Evolutionary conservation across 495 filamentous ascomycete genomes (phyloP).

Genomic region (Lophium mytilinum): DNA sequence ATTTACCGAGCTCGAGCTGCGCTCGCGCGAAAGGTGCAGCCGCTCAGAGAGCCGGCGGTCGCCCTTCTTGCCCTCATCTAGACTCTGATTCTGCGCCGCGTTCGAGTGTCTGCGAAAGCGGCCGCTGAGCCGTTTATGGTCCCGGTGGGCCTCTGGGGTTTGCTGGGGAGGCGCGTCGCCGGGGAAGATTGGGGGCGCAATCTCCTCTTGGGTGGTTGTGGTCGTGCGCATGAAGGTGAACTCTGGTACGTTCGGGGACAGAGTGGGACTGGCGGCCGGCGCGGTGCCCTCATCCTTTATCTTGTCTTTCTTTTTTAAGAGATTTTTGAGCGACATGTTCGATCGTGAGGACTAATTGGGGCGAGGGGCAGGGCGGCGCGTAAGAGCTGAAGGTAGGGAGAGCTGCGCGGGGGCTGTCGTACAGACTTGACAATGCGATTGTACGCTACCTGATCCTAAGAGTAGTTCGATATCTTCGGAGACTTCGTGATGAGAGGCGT

Average conservation of each 20-base stretch:
- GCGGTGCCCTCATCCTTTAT: conserved; percentile 32
- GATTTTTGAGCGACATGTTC: conserved; percentile 64
- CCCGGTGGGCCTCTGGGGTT: conserved; percentile 20
- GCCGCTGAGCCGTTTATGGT: conserved; percentile 29
- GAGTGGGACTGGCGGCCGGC: not conserved
- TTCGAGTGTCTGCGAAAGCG: conserved; percentile 40
- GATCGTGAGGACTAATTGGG: not conserved
- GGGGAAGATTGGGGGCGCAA: conserved; percentile 53
- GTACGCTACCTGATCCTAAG: conserved; percentile 10
- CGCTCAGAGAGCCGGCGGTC: conserved; percentile 53
- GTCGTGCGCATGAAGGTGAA: conserved; percentile 82
- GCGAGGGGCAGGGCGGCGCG: no score
- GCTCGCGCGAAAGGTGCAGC: conserved; percentile 53
- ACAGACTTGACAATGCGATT: no score
- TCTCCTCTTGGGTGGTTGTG: conserved; percentile 69
- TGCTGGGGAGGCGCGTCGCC: conserved; percentile 31
- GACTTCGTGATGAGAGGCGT: conserved; percentile 1
- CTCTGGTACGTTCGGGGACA: conserved; percentile 47
- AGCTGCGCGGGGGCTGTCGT: no score
- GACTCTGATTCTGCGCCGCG: conserved; percentile 22
- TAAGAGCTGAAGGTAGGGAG: no score
- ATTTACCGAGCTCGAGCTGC: conserved; percentile 53
- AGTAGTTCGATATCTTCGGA: conserved; percentile 17
- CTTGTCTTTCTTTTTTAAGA: conserved; percentile 67
- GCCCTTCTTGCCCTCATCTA: conserved; percentile 34